Conservation (phyloP, 306 rosid species). For the Cajanus cajan region DNA sequence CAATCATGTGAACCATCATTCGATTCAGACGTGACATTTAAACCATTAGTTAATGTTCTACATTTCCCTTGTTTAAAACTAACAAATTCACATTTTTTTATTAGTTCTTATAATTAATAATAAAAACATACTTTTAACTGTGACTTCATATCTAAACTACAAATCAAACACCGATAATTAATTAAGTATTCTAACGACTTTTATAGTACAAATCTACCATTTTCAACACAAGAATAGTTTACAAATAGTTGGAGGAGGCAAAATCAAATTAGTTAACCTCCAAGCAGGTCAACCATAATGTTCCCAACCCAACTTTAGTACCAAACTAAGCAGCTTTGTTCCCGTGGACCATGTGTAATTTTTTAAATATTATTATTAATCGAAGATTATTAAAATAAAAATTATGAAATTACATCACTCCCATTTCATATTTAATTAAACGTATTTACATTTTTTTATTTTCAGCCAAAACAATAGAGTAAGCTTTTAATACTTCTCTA, state of each 20-base stretch:
- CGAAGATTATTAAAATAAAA: too few relatives aligned
- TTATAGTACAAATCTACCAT: background rate
- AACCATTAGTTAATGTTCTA: too few relatives aligned
- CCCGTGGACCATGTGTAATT: background rate
- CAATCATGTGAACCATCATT: too few relatives aligned
- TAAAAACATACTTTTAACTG: too few relatives aligned
- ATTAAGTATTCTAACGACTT: too few relatives aligned
- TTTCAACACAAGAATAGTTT: background rate
- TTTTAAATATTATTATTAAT: background rate
- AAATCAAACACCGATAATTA: too few relatives aligned
- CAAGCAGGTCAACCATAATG: constrained; percentile 10
- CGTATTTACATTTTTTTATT: background rate
- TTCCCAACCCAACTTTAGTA: constrained; percentile 6
- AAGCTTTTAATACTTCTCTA: background rate
- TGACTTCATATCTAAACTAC: too few relatives aligned
- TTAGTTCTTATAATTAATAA: too few relatives aligned
- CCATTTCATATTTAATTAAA: background rate
- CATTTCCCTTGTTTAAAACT: too few relatives aligned
- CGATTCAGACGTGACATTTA: too few relatives aligned
- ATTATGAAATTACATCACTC: background rate
- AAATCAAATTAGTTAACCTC: constrained; percentile 17
- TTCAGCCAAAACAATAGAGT: background rate
- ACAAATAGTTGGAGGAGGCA: background rate
- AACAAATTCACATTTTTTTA: too few relatives aligned
- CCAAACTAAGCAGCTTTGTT: constrained; percentile 6